phyloP scores from a whole-genome alignment of 1,284 basidiomycete genomes.

The Melampsora larici-populina region DNA sequence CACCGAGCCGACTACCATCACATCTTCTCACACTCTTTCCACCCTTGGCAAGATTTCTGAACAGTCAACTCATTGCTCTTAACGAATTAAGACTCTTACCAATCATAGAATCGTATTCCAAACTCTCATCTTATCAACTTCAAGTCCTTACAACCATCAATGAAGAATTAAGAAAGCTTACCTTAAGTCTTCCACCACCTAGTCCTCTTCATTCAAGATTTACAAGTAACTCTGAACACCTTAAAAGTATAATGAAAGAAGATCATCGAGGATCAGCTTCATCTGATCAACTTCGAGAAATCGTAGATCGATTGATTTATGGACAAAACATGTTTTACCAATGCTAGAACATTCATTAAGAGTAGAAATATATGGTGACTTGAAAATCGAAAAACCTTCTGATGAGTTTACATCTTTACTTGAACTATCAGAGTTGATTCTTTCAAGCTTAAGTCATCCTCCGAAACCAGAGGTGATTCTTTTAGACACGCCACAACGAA shows the following conservation, averaged over 20 bases:
- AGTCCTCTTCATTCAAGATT: background rate
- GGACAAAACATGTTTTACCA: conserved; percentile 14
- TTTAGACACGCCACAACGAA: too few species aligned
- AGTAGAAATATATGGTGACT: conserved; percentile 17
- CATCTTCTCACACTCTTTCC: conserved; percentile 14
- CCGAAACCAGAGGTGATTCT: too few species aligned
- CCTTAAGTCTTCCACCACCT: background rate
- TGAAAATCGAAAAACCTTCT: background rate
- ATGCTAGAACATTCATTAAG: conserved; percentile 20
- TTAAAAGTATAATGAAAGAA: background rate
- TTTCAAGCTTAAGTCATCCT: too few species aligned
- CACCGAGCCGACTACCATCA: background rate
- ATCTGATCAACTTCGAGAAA: background rate
- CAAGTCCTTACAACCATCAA: background rate
- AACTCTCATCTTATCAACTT: conserved; percentile 1
- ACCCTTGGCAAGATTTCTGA: conserved; percentile 6
- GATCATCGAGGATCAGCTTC: background rate
- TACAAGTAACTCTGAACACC: background rate
- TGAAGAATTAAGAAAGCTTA: conserved; percentile 1
- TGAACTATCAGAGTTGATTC: too few species aligned
- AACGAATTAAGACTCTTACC: conserved; percentile 35
- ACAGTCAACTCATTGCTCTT: conserved; percentile 19
- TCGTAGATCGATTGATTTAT: conserved; percentile 9
- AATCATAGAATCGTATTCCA: conserved; percentile 1
- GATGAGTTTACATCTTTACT: background rate